phyloP scores from a whole-genome alignment of 139 green algal genomes.

The Pycnococcus provasolii region DNA sequence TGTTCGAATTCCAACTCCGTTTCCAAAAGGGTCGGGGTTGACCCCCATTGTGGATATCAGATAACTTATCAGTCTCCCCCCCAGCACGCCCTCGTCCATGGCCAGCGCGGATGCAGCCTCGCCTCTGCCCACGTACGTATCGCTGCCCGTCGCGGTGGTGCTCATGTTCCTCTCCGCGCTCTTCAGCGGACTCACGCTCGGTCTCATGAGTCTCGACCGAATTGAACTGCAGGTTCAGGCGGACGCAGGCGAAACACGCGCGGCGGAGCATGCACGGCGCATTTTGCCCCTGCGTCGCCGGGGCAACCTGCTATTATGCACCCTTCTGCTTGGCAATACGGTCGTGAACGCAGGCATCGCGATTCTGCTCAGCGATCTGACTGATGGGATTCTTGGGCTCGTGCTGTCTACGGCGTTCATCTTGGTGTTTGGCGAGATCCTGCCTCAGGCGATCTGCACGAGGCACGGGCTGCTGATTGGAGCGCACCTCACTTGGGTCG shows the following conservation, averaged over 20 bases:
- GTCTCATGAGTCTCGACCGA: slow-evolving; percentile 35
- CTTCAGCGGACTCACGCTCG: slow-evolving; percentile 38
- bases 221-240: slow-evolving; percentile 26
- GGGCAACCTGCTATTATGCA: slow-evolving; percentile 57
- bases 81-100: no score
- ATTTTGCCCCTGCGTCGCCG: slow-evolving; percentile 37
- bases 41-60: no score
- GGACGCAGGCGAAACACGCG: slow-evolving; percentile 17
- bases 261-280: slow-evolving; percentile 20
- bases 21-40: no score
- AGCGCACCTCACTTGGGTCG: slow-evolving; percentile 31
- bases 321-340: slow-evolving; percentile 54
- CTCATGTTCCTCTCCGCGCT: slow-evolving; percentile 26
- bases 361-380: slow-evolving; percentile 43
- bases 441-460: slow-evolving; percentile 72
- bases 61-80: no score
- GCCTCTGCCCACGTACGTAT: no score
- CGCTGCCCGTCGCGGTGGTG: background rate
- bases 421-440: slow-evolving; percentile 75
- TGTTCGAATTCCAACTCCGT: no score
- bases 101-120: no score
- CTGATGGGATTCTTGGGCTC: slow-evolving; percentile 31
- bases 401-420: slow-evolving; percentile 43
- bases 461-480: slow-evolving; percentile 72
- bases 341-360: slow-evolving; percentile 35